Conservation (phyloP, 805 yeast genomes). For the Candida silvatica region DNA sequence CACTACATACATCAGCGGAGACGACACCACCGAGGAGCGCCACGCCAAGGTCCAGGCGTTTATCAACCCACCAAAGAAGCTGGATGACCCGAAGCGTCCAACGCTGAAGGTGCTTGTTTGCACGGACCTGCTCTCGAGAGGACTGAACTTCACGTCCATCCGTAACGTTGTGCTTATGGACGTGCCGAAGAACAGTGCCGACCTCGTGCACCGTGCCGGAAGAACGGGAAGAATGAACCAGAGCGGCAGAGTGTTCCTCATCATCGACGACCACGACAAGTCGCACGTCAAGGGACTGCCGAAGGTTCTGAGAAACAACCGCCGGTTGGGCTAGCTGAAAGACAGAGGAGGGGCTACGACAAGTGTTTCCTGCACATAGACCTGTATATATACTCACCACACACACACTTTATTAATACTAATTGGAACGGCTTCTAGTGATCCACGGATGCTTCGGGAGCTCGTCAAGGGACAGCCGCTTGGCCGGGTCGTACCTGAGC, state of each 20-base stretch:
- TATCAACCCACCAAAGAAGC: constrained; percentile 45
- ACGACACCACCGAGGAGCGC: constrained; percentile 55
- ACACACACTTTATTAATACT: constrained; percentile 34
- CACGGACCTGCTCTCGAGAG: constrained; percentile 86
- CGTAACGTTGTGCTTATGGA: constrained; percentile 80
- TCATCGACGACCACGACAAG: constrained; percentile 59
- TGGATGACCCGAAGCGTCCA: constrained; percentile 26
- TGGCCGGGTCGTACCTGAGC: constrained; percentile 58
- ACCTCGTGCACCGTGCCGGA: constrained; percentile 85
- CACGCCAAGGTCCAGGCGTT: constrained; percentile 49
- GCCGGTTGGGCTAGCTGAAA: constrained; percentile 21
- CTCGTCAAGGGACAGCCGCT: constrained; percentile 52
- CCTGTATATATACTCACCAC: too few relatives aligned
- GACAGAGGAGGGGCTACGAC: too few relatives aligned
- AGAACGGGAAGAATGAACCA: constrained; percentile 91
- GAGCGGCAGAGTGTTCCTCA: constrained; percentile 78
- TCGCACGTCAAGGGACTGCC: constrained; percentile 81
- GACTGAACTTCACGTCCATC: constrained; percentile 76
- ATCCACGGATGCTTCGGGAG: constrained; percentile 85
- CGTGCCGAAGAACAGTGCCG: constrained; percentile 77
- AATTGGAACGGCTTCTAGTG: constrained; percentile 45
- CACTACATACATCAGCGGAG: constrained; percentile 60
- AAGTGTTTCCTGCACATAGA: background rate
- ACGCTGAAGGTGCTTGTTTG: constrained; percentile 65
- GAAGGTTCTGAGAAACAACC: constrained; percentile 48